phyloP scores from a whole-genome alignment of 441 rosid species.

The Theobroma grandiflorum region DNA sequence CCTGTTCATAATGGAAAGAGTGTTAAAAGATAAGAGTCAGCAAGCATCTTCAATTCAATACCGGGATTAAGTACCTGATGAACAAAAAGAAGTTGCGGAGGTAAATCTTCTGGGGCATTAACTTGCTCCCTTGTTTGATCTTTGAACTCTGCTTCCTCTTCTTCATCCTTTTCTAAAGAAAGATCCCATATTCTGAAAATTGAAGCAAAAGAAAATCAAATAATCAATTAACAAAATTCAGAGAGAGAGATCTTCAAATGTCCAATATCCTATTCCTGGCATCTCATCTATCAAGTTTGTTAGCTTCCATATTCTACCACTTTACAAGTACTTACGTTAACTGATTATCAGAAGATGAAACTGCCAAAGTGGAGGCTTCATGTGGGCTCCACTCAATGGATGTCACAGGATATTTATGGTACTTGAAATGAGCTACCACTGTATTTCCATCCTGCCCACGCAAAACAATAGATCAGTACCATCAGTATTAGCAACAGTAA shows the following conservation, averaged over 20 bases:
- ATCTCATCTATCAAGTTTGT: not conserved
- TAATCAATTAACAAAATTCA: not conserved
- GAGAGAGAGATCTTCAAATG: not conserved
- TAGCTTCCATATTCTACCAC: not conserved
- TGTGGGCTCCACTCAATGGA: conserved; percentile 96
- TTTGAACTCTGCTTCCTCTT: conserved; percentile 93
- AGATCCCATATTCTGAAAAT: conserved; percentile 90
- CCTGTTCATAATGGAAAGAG: conserved; percentile 49
- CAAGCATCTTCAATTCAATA: not conserved
- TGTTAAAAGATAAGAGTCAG: not conserved
- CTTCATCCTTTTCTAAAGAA: conserved; percentile 90
- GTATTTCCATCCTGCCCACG: conserved; percentile 71
- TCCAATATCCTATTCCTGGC: not conserved
- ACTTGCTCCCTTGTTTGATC: conserved; percentile 85
- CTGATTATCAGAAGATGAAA: conserved; percentile 88
- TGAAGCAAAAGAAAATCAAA: not conserved
- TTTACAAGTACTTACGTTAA: conserved; percentile 64
- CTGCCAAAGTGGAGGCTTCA: conserved; percentile 88
- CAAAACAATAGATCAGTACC: conserved; percentile 7
- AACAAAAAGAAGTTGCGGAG: conserved; percentile 96
- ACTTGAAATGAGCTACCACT: conserved; percentile 84
- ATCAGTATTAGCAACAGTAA: not conserved
- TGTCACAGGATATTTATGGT: conserved; percentile 88
- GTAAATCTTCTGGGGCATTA: conserved; percentile 82
- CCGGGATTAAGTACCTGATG: conserved; percentile 66